These are phyloP conservation scores for Suhomyces chickasaworum DNA, from an alignment of 1,139 yeast genomes.

Conservation along the genomic window DNA sequence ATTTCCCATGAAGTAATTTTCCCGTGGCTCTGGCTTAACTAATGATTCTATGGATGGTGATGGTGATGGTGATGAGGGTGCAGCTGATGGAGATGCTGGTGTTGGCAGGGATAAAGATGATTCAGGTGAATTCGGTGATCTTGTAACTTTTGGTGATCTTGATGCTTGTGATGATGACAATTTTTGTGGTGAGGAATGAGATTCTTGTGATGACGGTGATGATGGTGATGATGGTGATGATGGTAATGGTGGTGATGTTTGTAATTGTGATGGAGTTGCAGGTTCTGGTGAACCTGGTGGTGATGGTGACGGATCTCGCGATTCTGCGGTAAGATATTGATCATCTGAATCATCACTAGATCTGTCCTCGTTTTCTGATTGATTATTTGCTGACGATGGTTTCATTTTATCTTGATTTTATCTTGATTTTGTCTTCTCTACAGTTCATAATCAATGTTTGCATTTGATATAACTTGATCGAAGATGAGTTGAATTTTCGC, in stretches of 20 bases:
- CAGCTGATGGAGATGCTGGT: neutral
- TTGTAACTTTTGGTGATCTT: neutral
- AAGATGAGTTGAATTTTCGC: conserved; percentile 5
- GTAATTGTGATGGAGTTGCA: neutral
- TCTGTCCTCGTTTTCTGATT: neutral
- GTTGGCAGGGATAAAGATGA: neutral
- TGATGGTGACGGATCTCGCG: neutral
- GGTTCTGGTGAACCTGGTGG: neutral
- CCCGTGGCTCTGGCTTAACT: neutral
- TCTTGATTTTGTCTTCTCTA: neutral
- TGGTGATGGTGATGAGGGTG: neutral
- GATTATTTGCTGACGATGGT: neutral
- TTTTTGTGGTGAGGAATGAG: neutral
- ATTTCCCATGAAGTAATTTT: neutral
- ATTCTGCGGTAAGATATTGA: neutral
- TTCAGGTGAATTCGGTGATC: neutral
- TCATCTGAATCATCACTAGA: neutral
- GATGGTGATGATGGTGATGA: neutral
- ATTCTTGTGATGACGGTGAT: neutral
- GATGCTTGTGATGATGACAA: neutral
- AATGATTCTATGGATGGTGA: no score
- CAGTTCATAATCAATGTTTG: neutral
- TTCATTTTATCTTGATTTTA: neutral
- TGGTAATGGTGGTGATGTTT: neutral
- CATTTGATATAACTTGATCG: conserved; percentile 8